Evolutionary conservation across 768 basidiomycete genomes (phyloP), one percentile per base, ranked within the genome.

Genomic region (Pulveroboletus ravenelii): DNA sequence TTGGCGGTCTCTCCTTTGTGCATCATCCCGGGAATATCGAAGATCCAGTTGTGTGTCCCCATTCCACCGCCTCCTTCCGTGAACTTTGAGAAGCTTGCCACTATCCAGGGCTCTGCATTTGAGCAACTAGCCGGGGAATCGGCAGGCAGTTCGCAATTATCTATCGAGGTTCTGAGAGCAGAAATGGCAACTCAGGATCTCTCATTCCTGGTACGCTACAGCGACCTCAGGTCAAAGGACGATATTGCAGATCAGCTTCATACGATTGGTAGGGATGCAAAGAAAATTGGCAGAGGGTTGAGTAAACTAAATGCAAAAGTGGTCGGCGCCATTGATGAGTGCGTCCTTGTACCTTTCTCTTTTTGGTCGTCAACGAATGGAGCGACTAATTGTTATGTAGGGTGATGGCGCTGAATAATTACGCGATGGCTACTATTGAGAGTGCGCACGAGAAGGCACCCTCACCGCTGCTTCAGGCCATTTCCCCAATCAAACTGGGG

Each of bases 171-270:
- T 55, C 81, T 87, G 67, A 84, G 82, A 63, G 82, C 86, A 13
- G 84, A 89, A 57, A 82, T 89, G 78, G 89, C 87, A 13, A 86
- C 84, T 1, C 71, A 66, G 20, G 88, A 91, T 61, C 72, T 91
- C 45, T 70, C 78, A 13, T 74, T 79, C 6, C 72, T 87, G 27
- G 82, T 89, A 14, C 75, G 74, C 14, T 67, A 76, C 52, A 90
- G 88, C 63, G 70, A 83, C 14, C 64, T 91, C 59, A 77, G 71
- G 51, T 78, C 79, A 20, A 80, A 72, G 47, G 83, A 87, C n/a
- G 51, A 62, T 18, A 60, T 91, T 10, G 82, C 78, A 15, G 69
- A 77, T 10, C 58, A 71, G 14, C 68, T 90, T 54, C 54, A 53
- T 13, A 74, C 71, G 3, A 87, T 90, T 59, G 77, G 81, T 3